A percentile compares a stretch with the other conserved stretches of the same genome.
Evolutionary conservation across 1,139 yeast genomes (phyloP).

Genomic region (Blastobotrys indianensis): DNA sequence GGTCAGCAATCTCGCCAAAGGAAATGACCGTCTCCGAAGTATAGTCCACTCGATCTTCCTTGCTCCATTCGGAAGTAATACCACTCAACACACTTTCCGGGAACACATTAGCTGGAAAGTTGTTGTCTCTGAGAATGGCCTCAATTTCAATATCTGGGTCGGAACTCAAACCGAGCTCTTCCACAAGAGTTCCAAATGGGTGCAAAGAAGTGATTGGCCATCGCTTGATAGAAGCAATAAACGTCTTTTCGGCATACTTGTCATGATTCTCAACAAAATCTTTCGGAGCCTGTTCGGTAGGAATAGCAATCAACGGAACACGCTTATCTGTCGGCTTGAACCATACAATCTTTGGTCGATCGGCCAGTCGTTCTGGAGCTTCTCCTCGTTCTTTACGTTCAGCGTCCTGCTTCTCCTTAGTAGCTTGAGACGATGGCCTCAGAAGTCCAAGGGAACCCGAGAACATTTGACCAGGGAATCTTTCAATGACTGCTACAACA

Average conservation of each 20-base stretch:
- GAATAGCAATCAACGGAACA: slow-evolving; percentile 95
- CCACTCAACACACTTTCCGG: slow-evolving; percentile 41
- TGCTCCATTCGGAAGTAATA: slow-evolving; percentile 31
- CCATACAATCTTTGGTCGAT: slow-evolving; percentile 94
- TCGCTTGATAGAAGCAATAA: slow-evolving; percentile 92
- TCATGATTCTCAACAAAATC: slow-evolving; percentile 94
- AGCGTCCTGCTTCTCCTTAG: slow-evolving; percentile 63
- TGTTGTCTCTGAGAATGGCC: slow-evolving; percentile 87
- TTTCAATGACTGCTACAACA: slow-evolving; percentile 94
- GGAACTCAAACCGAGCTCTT: slow-evolving; percentile 76
- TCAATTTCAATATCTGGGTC: slow-evolving; percentile 77
- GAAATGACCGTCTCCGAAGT: slow-evolving; percentile 61
- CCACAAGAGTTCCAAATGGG: slow-evolving; percentile 92
- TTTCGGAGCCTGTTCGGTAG: slow-evolving; percentile 95
- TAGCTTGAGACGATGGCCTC: slow-evolving; percentile 95
- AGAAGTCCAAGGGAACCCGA: slow-evolving; percentile 83
- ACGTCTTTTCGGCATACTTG: slow-evolving; percentile 69
- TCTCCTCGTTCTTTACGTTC: slow-evolving; percentile 44
- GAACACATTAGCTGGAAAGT: slow-evolving; percentile 84
- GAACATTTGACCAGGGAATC: slow-evolving; percentile 94
- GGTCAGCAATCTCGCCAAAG: slow-evolving; percentile 61
- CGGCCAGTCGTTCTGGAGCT: slow-evolving; percentile 28
- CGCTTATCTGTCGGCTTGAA: slow-evolving; percentile 97
- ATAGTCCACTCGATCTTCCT: slow-evolving; percentile 49
- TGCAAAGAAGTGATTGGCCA: slow-evolving; percentile 99